Evolutionary conservation across 371 early-diverging fungal species (phyloP), one percentile per base, ranked within the genome.

Genomic region (Mortierella sp.): DNA sequence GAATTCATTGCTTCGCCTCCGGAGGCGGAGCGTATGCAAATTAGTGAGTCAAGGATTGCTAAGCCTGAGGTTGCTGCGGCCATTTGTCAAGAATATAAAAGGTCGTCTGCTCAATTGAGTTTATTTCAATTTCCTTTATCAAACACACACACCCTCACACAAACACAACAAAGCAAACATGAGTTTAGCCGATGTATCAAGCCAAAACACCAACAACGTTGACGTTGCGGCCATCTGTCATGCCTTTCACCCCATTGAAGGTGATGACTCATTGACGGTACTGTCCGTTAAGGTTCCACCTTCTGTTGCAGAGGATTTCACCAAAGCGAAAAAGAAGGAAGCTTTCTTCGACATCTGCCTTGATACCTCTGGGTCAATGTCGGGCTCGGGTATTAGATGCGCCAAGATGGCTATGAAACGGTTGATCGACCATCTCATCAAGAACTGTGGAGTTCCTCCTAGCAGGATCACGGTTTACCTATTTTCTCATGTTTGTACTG

Each of bases 351-450:
- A 80, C 36, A 80, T 80, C 38, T 80, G 80, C 41, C 66, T 80
- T 8, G 80, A 80, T 53, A 50, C 58, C 16, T 80, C 80, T 0
- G 80, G 80, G 5, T 80, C 80, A 3, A 80, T 80, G 80, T 58
- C 74, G 2, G 75, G 80, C 4, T 53, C 72, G 4, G 80, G 68
- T 10, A 60, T 80, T 58, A 1, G n/a, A 7, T 74, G 74, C 21
- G 80, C 80, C 22, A 80, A 71, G 66, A 58, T 21, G 13, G 74
- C 80, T 4, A 74, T 80, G 72, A 57, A 57, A 62, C 40, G 59
- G 2, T 48, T 80, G 16, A 65, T 74, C 36, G 58, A 65, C 40
- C 80, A 80, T 21, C 59, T 80, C 24, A 66, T 70, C 33, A n/a
- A 61, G 0, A 64, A 19, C 2, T 69, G 78, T 48, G 33, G 24